Base-by-base conservation (phyloP, 192 early-diverging fungal genomes). In the Linnemannia zychae region DNA sequence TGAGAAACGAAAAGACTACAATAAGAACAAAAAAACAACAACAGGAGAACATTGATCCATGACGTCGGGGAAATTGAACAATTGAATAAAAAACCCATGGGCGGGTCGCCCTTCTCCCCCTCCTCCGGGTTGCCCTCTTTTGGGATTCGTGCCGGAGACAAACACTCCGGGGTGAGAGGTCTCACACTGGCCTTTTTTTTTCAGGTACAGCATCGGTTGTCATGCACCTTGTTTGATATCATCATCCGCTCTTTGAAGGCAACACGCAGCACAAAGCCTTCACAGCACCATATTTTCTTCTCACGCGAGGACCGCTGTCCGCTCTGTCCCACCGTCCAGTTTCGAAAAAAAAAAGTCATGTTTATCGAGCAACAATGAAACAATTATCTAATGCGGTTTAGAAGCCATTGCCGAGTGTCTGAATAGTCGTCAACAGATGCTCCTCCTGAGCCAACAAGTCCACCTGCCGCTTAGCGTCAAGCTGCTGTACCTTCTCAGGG, bases 381-480 rank as follows among this genome's bases (percentile, higher is more conserved):
- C 12, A 15, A 67, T 7, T 16, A 36, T n/a, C n/a, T n/a, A n/a
- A n/a, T n/a, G 12, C 4, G 37, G 3, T 38, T 37, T 69, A 69
- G 33, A 40, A 40, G 4, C 38, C 67, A 0, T n/a, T 69, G 13
- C 36, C 67, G 66, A 75, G 48, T 33, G 73, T 85, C 60, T 72
- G 63, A 48, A 79, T 78, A 0, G 65, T 67, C 4, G 67, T 36
- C 40, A 71, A n/a, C 34, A 79, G n/a, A 67, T 79, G 83, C 48
- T 76, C 78, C 63, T 76, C 77, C 22, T 85, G 83, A 12, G 69
- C 77, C 71, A 67, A 47, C 28, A 85, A 44, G 18, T 70, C 77
- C 33, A 67, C n/a, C 34, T 73, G 75, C 12, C 74, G 72, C 63
- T 57, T 79, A 17, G 20, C 38, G 66, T 85, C 83, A 33, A 49